Base-by-base conservation (phyloP, 1,139 yeast genomes). In the Geotrichum citri-aurantii region DNA sequence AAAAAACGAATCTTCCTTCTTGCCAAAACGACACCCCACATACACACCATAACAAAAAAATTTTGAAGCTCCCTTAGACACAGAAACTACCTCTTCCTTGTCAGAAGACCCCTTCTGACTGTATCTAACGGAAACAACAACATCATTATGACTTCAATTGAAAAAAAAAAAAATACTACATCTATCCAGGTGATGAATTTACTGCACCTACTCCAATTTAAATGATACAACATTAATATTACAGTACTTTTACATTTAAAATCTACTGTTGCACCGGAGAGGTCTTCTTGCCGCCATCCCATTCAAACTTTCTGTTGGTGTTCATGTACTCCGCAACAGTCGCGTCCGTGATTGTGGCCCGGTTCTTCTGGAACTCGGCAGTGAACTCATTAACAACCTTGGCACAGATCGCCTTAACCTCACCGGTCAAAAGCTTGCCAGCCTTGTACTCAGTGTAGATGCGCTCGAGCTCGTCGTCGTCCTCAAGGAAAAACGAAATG, bases 361-460 rank as follows among this genome's bases (percentile, higher is more conserved):
- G 85, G 69, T 84, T 81, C 59, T 79, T 88, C 77, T 95, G 99
- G 81, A 91, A 95, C 33, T 75, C 86, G 56, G 78, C 80, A 33
- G 93, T 95, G 70, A 87, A 88, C 65, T 82, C 82, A 72, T 88
- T 95, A 67, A 95, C 79, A 26, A 84, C 84, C 59, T 84, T 85
- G 69, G 89, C 89, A 74, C 97, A 90, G 65, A 84, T 80, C 68
- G 88, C 85, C 80, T 95, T 95, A 86, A 95, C 82, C 75, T 95
- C 98, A 63, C 98, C 97, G 48, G 96, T 88, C 68, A 92, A 78
- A 61, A 95, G 72, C 62, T 88, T 91, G 63, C 99, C 99, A 60
- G 79, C 76, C 72, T 80, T 83, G 77, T 93, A 93, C 55, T 81
- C 82, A 48, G 81, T 80, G 63, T 84, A 83, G 66, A 87, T 78